Conservation (phyloP, 1,284 basidiomycete genomes). For the Cutaneotrichosporon cavernicola region DNA sequence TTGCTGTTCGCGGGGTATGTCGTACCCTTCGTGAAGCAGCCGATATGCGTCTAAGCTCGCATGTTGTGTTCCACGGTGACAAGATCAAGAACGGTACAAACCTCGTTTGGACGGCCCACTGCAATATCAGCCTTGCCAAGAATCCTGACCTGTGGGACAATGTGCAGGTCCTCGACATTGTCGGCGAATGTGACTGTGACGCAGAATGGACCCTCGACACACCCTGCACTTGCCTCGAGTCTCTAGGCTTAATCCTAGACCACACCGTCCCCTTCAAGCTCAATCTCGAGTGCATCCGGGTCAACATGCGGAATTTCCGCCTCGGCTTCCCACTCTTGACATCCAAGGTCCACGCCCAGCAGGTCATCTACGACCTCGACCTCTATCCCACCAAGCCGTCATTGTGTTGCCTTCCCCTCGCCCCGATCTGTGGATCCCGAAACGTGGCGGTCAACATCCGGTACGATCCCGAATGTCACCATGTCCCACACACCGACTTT, state of each 20-base stretch:
- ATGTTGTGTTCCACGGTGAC: background rate
- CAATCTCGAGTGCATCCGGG: background rate
- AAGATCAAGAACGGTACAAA: background rate
- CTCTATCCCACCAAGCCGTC: background rate
- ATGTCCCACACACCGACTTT: background rate
- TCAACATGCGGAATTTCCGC: background rate
- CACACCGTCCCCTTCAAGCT: background rate
- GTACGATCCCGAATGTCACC: background rate
- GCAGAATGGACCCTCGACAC: background rate
- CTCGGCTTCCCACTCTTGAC: background rate
- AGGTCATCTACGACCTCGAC: background rate
- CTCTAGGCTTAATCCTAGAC: background rate
- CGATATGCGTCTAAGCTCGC: background rate
- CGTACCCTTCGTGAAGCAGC: background rate
- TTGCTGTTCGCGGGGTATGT: background rate
- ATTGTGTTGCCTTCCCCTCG: background rate
- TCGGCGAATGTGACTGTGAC: background rate
- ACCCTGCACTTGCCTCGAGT: background rate
- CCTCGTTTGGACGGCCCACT: background rate
- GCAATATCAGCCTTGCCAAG: background rate
- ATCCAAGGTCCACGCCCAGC: background rate
- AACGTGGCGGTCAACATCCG: background rate
- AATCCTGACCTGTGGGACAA: background rate
- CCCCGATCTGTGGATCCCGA: background rate
- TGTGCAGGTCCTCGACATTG: background rate